Evolutionary conservation across 2,329 filamentous ascomycete genomes (phyloP), one percentile per base, ranked within the genome.

Genomic region (Claviceps fusiformis): DNA sequence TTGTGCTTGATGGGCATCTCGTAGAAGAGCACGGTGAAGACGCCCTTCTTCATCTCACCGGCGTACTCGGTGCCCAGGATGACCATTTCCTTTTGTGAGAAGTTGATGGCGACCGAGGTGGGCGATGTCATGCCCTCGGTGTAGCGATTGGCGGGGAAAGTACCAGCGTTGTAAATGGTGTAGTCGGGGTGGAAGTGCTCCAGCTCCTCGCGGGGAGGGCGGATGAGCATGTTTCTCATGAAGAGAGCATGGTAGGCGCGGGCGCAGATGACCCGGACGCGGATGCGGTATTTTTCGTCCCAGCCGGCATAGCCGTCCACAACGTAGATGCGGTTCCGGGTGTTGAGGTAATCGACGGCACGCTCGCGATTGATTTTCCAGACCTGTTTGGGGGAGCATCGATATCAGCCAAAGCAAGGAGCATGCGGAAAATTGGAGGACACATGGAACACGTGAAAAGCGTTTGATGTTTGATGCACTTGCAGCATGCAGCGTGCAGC

Each of bases 211-310:
- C 82, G 82, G 54, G 85, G 79, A 60, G 93, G 93, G 64, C 93
- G 87, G 78, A 98, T 98, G 69, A 98, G 87, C 93, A 98, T 98
- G 81, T 98, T 98, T 70, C 91, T 89, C 93, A 98, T 98, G 84
- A 98, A 98, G 62, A 98, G 83, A 59, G 93, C 93, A 81, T 98
- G 93, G 81, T 98, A 98, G 73, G 93, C 93, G 70, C 93, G 91
- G 63, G 93, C 93, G 77, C 93, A 98, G 69, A 98, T 91, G 61
- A 98, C 92, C 68, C 93, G 91, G 66, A 98, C 93, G 67, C 85
- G 88, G 76, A 98, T 97, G 63, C 91, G 83, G 80, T 98, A 98
- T 73, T 93, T 91, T 78, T 95, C 86, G 66, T 98, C 93, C 93
- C 93, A 98, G 71, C 93, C 93, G 63, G 93, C 93, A 70, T 86